These are phyloP conservation scores for Aureobasidium sp. DNA, from an alignment of 2,329 filamentous ascomycete genomes.

Conservation along the genomic window DNA sequence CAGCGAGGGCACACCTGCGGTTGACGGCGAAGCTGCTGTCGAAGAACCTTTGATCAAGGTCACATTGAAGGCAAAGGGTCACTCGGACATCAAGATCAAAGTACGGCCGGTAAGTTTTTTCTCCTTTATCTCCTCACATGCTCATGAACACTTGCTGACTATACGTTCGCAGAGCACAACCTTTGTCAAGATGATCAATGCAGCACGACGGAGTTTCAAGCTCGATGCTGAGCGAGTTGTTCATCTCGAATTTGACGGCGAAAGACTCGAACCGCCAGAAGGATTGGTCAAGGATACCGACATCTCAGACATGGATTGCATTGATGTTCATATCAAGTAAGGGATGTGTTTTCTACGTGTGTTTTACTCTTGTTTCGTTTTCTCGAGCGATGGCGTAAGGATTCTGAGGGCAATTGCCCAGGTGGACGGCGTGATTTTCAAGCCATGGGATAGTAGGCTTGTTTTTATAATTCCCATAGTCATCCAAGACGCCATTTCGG, in stretches of 20 bases:
- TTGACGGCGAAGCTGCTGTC: constrained; percentile 21
- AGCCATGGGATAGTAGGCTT: not conserved
- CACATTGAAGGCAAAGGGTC: constrained; percentile 45
- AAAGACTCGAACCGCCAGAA: constrained; percentile 56
- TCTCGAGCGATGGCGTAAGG: constrained; percentile 2
- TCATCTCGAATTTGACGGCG: constrained; percentile 68
- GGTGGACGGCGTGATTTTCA: not conserved
- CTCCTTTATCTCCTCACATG: not conserved
- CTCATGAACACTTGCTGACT: not conserved
- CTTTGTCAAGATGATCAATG: constrained; percentile 55
- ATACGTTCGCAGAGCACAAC: constrained; percentile 43
- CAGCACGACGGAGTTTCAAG: constrained; percentile 51
- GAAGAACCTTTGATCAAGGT: constrained; percentile 36
- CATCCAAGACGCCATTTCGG: not conserved
- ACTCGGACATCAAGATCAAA: constrained; percentile 45
- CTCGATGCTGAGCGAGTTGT: constrained; percentile 50
- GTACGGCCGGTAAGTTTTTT: constrained; percentile 38
- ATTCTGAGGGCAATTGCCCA: not conserved
- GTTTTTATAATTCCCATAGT: not conserved
- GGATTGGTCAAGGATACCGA: constrained; percentile 59
- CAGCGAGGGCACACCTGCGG: constrained; percentile 18
- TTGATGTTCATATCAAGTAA: constrained; percentile 65
- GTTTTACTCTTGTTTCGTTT: not conserved
- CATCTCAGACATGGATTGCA: constrained; percentile 64
- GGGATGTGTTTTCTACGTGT: not conserved